Evolutionary conservation across 345 rosid species (phyloP).

Genomic region (Salix suchowensis): DNA sequence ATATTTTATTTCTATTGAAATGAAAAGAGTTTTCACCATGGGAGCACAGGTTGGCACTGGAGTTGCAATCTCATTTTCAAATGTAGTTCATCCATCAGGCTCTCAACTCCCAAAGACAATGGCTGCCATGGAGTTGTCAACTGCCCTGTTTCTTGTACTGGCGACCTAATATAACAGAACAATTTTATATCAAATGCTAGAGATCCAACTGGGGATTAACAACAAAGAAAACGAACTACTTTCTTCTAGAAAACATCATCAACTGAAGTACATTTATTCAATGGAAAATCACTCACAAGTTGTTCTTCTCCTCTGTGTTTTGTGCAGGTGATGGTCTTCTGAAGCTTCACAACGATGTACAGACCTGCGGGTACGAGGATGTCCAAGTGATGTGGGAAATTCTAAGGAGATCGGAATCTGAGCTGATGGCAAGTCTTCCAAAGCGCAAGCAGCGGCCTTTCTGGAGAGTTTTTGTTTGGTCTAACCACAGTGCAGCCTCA

Average conservation of each 20-base stretch:
- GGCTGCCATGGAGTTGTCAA: not conserved
- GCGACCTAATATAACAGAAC: not conserved
- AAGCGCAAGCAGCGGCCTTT: slow-evolving; percentile 49
- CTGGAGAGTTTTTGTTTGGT: slow-evolving; percentile 54
- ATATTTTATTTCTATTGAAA: too few species aligned
- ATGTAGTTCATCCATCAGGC: too few species aligned
- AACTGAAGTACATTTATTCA: too few species aligned
- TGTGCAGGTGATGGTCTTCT: slow-evolving; percentile 46
- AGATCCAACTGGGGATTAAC: not conserved
- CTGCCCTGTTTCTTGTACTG: not conserved
- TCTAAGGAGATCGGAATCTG: slow-evolving; percentile 48
- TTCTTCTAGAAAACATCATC: too few species aligned
- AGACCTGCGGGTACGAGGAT: slow-evolving; percentile 60
- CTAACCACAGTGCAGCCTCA: slow-evolving; percentile 38
- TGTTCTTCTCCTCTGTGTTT: not conserved
- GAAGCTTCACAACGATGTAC: slow-evolving; percentile 61
- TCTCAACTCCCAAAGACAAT: too few species aligned
- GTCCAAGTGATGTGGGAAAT: slow-evolving; percentile 79
- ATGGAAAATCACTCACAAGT: not conserved
- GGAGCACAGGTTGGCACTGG: too few species aligned
- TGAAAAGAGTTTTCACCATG: too few species aligned
- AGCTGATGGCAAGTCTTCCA: slow-evolving; percentile 20
- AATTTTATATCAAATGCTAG: not conserved
- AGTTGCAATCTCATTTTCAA: too few species aligned
- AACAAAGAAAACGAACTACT: too few species aligned